These are phyloP conservation scores for Kodamaea jinghongensis DNA, from an alignment of 805 yeast species.

Conservation along the genomic window DNA sequence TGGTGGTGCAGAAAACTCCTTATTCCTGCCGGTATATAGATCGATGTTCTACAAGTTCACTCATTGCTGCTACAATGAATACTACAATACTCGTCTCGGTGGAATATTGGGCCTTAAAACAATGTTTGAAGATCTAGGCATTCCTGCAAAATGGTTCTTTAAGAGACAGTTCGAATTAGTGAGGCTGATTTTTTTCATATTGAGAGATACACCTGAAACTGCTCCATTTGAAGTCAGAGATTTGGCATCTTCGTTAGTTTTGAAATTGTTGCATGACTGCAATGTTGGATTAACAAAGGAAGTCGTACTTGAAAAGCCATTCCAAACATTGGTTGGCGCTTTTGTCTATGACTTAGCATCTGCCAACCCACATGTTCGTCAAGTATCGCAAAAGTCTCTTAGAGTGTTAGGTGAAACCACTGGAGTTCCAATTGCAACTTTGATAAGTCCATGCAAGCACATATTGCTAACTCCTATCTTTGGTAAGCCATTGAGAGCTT, in stretches of 20 bases:
- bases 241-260: constrained; percentile 66
- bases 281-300: constrained; percentile 59
- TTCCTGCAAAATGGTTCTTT: constrained; percentile 72
- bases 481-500: constrained; percentile 93
- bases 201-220: constrained; percentile 85
- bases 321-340: constrained; percentile 81
- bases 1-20: constrained; percentile 62
- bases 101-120: constrained; percentile 83
- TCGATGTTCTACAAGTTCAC: constrained; percentile 77
- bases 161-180: constrained; percentile 80
- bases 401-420: constrained; percentile 67
- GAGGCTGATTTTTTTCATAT: constrained; percentile 82
- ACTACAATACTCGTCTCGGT: constrained; percentile 80
- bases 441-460: constrained; percentile 80
- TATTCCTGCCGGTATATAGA: constrained; percentile 72
- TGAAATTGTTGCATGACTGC: constrained; percentile 62
- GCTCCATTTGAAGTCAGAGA: constrained; percentile 78
- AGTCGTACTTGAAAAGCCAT: constrained; percentile 65
- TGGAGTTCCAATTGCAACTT: constrained; percentile 62
- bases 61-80: constrained; percentile 89
- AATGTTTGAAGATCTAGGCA: constrained; percentile 61
- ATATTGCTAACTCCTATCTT: constrained; percentile 88
- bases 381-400: constrained; percentile 73
- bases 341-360: constrained; percentile 91
- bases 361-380: constrained; percentile 78